phyloP scores from a whole-genome alignment of 805 yeast species.

The Ogataea siamensis region DNA sequence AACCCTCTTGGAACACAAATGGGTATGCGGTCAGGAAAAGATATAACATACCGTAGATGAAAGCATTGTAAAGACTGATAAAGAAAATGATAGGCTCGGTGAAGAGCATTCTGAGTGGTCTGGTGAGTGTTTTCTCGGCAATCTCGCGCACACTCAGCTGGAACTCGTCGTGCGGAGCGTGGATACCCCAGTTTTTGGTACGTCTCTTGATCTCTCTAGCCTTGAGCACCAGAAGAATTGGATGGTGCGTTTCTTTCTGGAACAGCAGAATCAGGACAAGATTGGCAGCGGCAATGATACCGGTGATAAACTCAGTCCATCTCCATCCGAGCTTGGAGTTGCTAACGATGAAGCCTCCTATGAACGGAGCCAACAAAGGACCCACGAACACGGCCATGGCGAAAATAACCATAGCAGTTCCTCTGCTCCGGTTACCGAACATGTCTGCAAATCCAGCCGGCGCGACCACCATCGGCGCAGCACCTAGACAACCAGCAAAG shows the following conservation, averaged over 20 bases:
- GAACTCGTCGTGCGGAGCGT: conserved; percentile 70
- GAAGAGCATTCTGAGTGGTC: conserved; percentile 67
- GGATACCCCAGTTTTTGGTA: conserved; percentile 81
- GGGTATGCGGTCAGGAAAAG: conserved; percentile 75
- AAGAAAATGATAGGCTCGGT: conserved; percentile 73
- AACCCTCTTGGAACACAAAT: conserved; percentile 60
- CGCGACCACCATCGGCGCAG: conserved; percentile 80
- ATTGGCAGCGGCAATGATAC: conserved; percentile 50
- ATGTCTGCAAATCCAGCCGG: conserved; percentile 88
- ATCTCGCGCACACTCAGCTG: conserved; percentile 57
- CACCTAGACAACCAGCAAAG: conserved; percentile 78
- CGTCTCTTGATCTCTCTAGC: conserved; percentile 60
- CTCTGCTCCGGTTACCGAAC: conserved; percentile 64
- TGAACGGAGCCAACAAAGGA: conserved; percentile 80
- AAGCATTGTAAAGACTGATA: conserved; percentile 68
- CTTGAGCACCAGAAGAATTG: conserved; percentile 58
- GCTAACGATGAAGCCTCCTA: conserved; percentile 63
- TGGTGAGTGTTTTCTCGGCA: conserved; percentile 56
- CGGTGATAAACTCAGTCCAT: conserved; percentile 74
- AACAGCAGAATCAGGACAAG: conserved; percentile 41
- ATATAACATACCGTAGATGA: conserved; percentile 77
- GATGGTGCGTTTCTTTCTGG: conserved; percentile 69
- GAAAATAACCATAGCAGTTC: conserved; percentile 71
- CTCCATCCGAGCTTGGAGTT: conserved; percentile 70
- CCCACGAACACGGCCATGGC: conserved; percentile 73